Conservation (phyloP, 805 yeast species). For the Metschnikowia vanudenii region DNA sequence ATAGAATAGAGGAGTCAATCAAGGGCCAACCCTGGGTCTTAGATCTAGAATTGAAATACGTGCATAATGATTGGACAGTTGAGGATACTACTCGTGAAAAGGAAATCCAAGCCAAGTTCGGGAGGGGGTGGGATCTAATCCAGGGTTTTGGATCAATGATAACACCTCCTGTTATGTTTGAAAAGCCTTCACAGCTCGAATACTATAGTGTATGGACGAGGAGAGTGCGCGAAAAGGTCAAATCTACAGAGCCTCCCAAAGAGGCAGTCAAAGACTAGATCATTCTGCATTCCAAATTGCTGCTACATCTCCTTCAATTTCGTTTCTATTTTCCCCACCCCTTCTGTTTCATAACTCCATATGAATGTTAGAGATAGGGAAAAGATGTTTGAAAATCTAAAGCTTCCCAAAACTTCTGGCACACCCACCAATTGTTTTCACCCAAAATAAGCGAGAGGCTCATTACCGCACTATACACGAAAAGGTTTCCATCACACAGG, state of each 20-base stretch:
- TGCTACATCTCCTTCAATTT: too few species aligned
- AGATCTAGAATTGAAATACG: constrained; percentile 48
- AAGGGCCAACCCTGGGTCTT: constrained; percentile 62
- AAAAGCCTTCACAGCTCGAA: constrained; percentile 27
- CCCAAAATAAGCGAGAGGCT: too few species aligned
- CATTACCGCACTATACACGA: background rate
- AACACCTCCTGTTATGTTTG: constrained; percentile 30
- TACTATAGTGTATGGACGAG: constrained; percentile 36
- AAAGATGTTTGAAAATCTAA: background rate
- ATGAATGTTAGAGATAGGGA: too few species aligned
- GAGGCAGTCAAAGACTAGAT: background rate
- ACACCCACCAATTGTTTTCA: background rate
- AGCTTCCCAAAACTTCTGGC: background rate
- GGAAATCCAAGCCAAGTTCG: constrained; percentile 32
- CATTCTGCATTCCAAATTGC: too few species aligned
- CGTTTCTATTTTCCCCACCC: too few species aligned
- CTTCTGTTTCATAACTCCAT: too few species aligned
- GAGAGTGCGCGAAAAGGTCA: constrained; percentile 13
- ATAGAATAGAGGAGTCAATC: constrained; percentile 52
- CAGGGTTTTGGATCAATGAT: constrained; percentile 37
- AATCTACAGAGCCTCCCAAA: background rate
- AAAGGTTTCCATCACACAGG: constrained; percentile 5
- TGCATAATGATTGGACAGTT: constrained; percentile 29
- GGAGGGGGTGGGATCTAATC: constrained; percentile 31
- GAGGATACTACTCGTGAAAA: constrained; percentile 21